phyloP scores from a whole-genome alignment of 2,329 filamentous ascomycete species.

The Microcyclospora tardicrescens region DNA sequence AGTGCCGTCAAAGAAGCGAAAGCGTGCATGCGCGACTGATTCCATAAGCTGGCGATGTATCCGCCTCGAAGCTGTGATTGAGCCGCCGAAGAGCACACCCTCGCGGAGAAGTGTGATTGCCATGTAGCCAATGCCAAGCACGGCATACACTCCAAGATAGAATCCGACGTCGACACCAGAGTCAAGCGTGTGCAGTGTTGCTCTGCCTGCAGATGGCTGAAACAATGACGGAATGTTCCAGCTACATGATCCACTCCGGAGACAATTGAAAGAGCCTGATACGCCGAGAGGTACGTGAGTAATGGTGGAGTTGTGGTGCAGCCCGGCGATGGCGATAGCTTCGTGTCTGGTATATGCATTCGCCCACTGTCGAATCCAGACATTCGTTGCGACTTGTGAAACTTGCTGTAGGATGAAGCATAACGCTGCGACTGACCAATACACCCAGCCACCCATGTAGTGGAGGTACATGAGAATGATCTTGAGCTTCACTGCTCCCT shows the following conservation, averaged over 20 bases:
- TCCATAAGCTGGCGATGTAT: conserved; percentile 70
- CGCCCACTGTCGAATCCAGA: conserved; percentile 93
- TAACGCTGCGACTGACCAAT: conserved; percentile 65
- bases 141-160: conserved; percentile 71
- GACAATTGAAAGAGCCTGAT: conserved; percentile 32
- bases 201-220: neutral
- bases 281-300: conserved; percentile 30
- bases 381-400: conserved; percentile 71
- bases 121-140: conserved; percentile 66
- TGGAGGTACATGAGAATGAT: conserved; percentile 76
- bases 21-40: conserved; percentile 74
- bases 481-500: conserved; percentile 74
- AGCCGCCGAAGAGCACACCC: conserved; percentile 82
- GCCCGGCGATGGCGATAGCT: conserved; percentile 24
- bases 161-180: conserved; percentile 65
- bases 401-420: conserved; percentile 77
- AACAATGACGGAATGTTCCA: conserved; percentile 27
- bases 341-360: conserved; percentile 59
- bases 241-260: conserved; percentile 38
- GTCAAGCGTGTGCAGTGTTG: neutral
- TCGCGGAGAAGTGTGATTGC: conserved; percentile 72
- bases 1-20: conserved; percentile 95
- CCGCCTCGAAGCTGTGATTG: conserved; percentile 71
- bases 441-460: conserved; percentile 95
- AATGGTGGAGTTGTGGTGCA: conserved; percentile 26